Evolutionary conservation across 208 protist species (phyloP).

Genomic region (Porcisia deanei): DNA sequence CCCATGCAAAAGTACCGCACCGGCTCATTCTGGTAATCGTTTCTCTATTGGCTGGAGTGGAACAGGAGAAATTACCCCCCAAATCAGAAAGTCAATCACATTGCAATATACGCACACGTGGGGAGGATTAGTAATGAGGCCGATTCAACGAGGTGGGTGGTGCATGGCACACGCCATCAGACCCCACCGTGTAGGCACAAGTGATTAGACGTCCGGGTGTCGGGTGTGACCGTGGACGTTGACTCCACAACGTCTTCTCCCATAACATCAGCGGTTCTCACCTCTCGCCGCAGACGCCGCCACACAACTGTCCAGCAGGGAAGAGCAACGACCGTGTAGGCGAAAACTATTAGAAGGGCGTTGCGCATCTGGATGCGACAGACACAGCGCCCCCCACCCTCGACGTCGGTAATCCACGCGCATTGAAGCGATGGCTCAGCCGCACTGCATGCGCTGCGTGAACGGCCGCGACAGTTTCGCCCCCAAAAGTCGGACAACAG

Average conservation of each 20-base stretch:
- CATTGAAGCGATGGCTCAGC: conserved; percentile 28
- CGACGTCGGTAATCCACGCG: conserved; percentile 35
- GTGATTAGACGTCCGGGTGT: neutral
- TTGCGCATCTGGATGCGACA: conserved; percentile 67
- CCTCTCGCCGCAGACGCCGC: conserved; percentile 29
- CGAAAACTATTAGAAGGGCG: conserved; percentile 69
- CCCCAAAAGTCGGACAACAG: conserved; percentile 62
- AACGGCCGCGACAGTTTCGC: conserved; percentile 35
- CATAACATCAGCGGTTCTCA: neutral
- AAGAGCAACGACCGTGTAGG: conserved; percentile 44
- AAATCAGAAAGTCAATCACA: no score
- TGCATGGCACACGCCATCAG: no score
- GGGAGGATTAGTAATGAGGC: neutral
- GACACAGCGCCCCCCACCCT: conserved; percentile 39
- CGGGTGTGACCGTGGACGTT: neutral
- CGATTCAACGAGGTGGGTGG: neutral
- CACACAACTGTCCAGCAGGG: conserved; percentile 59
- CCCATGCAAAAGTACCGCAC: no score
- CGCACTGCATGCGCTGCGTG: neutral
- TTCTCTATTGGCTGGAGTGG: no score
- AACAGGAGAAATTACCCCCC: no score
- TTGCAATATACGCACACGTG: neutral
- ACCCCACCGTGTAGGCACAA: neutral
- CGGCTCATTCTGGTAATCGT: no score
- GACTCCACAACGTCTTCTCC: neutral